Conservation (phyloP, 768 basidiomycete genomes). For the Wakefieldia striispora region DNA sequence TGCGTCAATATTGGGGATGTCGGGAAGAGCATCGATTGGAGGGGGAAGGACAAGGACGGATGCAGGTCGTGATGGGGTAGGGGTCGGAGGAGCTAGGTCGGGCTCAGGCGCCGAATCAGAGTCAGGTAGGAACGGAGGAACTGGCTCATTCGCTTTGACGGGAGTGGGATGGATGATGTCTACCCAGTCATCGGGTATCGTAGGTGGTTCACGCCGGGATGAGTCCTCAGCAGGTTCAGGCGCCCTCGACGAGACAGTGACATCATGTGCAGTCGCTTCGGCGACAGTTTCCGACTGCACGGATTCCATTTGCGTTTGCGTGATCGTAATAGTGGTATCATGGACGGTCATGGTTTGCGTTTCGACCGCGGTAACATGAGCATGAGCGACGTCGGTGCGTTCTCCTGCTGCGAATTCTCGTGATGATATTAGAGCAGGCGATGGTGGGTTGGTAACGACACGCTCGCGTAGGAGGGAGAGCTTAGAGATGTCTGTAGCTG, state of each 20-base stretch:
- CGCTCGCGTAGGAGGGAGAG: slow-evolving; percentile 7
- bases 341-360: slow-evolving; percentile 2
- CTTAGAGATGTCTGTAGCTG: slow-evolving; percentile 23
- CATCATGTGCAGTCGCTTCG: background rate
- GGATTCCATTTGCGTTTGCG: slow-evolving; percentile 13
- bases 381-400: slow-evolving; percentile 13
- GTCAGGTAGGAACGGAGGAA: slow-evolving; percentile 5
- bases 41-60: slow-evolving; percentile 14
- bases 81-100: background rate
- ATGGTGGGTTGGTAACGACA: slow-evolving; percentile 18
- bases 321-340: slow-evolving; percentile 9
- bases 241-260: background rate
- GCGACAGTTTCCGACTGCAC: background rate
- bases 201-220: slow-evolving; percentile 19
- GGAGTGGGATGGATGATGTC: slow-evolving; percentile 14
- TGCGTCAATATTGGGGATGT: slow-evolving; percentile 20
- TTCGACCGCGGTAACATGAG: slow-evolving; percentile 5
- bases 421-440: slow-evolving; percentile 28
- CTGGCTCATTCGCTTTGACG: slow-evolving; percentile 4
- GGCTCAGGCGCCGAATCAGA: slow-evolving; percentile 4
- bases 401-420: slow-evolving; percentile 13
- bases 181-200: slow-evolving; percentile 32
- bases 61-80: slow-evolving; percentile 10
- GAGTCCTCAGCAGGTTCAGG: slow-evolving; percentile 8
- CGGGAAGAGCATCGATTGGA: slow-evolving; percentile 5